Conservation (phyloP, 1,284 basidiomycete genomes). For the Cutaneotrichosporon sp. region DNA sequence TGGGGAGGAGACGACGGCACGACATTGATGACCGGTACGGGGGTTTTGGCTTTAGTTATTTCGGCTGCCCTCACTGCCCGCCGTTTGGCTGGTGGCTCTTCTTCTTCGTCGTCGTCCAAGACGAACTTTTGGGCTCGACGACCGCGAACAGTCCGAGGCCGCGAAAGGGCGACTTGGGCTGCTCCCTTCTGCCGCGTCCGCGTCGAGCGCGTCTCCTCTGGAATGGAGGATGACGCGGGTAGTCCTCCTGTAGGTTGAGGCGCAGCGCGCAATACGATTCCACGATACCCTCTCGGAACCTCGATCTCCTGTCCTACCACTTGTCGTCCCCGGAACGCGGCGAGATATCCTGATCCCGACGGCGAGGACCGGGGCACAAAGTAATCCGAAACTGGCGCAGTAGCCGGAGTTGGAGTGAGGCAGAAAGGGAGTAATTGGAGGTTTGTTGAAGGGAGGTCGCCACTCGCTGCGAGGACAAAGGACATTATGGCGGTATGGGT, state of each 20-base stretch:
- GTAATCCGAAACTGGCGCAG: slow-evolving; percentile 29
- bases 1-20: background rate
- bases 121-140: slow-evolving; percentile 22
- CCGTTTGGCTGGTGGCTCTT: slow-evolving; percentile 13
- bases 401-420: slow-evolving; percentile 29
- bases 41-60: background rate
- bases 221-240: slow-evolving; percentile 13
- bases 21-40: slow-evolving; percentile 4
- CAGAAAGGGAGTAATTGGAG: slow-evolving; percentile 48
- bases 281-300: slow-evolving; percentile 40
- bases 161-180: slow-evolving; percentile 41
- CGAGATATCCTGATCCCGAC: slow-evolving; percentile 20
- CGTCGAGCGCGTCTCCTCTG: background rate
- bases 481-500: slow-evolving; percentile 11
- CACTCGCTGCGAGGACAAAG: slow-evolving; percentile 15
- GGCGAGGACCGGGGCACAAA: slow-evolving; percentile 41
- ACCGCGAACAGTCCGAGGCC: slow-evolving; percentile 25
- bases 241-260: background rate
- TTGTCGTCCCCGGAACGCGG: slow-evolving; percentile 43
- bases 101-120: slow-evolving; percentile 39
- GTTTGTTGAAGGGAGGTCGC: slow-evolving; percentile 7
- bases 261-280: slow-evolving; percentile 31
- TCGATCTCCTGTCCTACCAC: slow-evolving; percentile 38
- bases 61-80: background rate
- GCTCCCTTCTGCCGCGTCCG: slow-evolving; percentile 29